These are phyloP conservation scores for Ustilago loliicola DNA, from an alignment of 1,284 basidiomycete genomes.

Conservation along the genomic window DNA sequence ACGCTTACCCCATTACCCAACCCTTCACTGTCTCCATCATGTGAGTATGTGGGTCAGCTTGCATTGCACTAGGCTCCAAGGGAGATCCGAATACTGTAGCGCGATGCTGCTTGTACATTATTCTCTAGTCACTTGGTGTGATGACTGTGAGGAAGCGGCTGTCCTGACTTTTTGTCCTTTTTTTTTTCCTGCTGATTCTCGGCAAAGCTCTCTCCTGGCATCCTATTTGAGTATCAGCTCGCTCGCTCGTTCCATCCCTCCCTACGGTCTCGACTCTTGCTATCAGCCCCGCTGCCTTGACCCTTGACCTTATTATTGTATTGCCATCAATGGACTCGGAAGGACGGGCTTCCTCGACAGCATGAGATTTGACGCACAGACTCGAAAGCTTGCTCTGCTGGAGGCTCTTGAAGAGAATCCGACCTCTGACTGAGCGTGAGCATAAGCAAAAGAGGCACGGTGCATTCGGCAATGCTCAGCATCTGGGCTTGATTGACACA, in stretches of 20 bases:
- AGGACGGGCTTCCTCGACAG: too few species aligned
- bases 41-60: too few species aligned
- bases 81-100: not conserved
- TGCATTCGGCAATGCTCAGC: not conserved
- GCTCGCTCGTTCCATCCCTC: not conserved
- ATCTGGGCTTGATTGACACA: not conserved
- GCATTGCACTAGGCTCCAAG: too few species aligned
- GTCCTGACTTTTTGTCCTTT: not conserved
- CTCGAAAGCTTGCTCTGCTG: not conserved
- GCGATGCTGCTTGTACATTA: not conserved
- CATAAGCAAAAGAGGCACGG: not conserved
- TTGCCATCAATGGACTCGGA: too few species aligned
- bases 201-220: conserved; percentile 9
- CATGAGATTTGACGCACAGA: not conserved
- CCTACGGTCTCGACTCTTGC: not conserved
- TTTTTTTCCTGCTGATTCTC: conserved; percentile 5
- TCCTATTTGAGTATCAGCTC: conserved; percentile 2
- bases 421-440: not conserved
- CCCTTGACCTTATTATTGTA: not conserved
- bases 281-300: not conserved
- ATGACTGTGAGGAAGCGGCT: not conserved
- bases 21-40: too few species aligned
- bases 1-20: too few species aligned
- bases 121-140: not conserved
- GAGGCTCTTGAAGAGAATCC: not conserved